A percentile compares a stretch with the other conserved stretches of the same genome.
Evolutionary conservation across 768 basidiomycete species (phyloP).

Genomic region (Panaeolus papilionaceus): DNA sequence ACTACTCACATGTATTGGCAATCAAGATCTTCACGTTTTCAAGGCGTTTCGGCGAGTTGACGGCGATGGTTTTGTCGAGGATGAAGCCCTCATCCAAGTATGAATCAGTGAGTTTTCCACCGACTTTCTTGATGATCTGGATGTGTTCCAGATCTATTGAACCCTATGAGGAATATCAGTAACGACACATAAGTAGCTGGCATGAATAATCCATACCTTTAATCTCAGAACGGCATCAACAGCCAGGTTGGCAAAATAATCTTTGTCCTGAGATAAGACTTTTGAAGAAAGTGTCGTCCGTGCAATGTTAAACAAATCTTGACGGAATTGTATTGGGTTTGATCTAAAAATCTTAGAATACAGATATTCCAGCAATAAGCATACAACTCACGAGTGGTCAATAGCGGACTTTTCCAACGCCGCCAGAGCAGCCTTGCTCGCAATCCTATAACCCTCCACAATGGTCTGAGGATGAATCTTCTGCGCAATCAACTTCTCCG

Average conservation of each 20-base stretch:
- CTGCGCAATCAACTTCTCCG: slow-evolving; percentile 89
- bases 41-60: slow-evolving; percentile 93
- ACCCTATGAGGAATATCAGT: slow-evolving; percentile 58
- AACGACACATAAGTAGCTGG: background rate
- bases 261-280: slow-evolving; percentile 95
- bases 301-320: slow-evolving; percentile 96
- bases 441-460: slow-evolving; percentile 95
- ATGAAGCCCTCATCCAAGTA: slow-evolving; percentile 99
- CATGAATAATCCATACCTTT: slow-evolving; percentile 55
- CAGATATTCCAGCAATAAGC: background rate
- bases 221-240: slow-evolving; percentile 95
- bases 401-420: slow-evolving; percentile 84
- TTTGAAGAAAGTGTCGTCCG: slow-evolving; percentile 95
- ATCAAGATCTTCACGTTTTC: slow-evolving; percentile 97
- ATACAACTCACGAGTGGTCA: slow-evolving; percentile 76
- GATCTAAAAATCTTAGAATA: slow-evolving; percentile 49
- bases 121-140: slow-evolving; percentile 99
- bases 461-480: slow-evolving; percentile 99
- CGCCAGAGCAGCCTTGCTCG: slow-evolving; percentile 80
- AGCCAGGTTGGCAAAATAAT: slow-evolving; percentile 97
- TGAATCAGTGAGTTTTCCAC: slow-evolving; percentile 96
- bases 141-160: slow-evolving; percentile 98
- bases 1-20: slow-evolving; percentile 90
- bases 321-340: slow-evolving; percentile 77
- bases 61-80: slow-evolving; percentile 93